These are phyloP conservation scores for Mycena epipterygia DNA, from an alignment of 768 basidiomycete species.

Conservation along the genomic window DNA sequence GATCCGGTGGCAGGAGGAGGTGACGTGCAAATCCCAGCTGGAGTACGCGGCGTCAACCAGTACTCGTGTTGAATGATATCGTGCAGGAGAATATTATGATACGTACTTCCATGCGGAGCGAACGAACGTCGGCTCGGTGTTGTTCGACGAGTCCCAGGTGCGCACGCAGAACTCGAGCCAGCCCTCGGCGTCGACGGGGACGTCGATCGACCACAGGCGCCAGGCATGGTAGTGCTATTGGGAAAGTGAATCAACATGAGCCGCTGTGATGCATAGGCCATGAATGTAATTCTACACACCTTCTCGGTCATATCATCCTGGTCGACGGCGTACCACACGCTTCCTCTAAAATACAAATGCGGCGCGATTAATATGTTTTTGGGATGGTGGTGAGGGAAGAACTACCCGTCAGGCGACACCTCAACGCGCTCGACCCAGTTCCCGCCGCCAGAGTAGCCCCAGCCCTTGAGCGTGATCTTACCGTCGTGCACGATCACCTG, in stretches of 20 bases:
- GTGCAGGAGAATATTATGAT: not conserved
- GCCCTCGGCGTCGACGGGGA: constrained; percentile 68
- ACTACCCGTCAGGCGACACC: constrained; percentile 63
- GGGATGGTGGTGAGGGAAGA: not conserved
- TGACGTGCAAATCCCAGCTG: constrained; percentile 68
- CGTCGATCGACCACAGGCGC: constrained; percentile 65
- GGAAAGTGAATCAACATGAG: not conserved
- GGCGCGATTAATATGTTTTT: not conserved
- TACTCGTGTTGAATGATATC: no score
- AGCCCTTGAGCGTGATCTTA: constrained; percentile 56
- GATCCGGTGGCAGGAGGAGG: constrained; percentile 67
- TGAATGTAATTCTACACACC: constrained; percentile 42
- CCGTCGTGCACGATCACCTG: constrained; percentile 64
- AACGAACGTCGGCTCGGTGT: constrained; percentile 68
- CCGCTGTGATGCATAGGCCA: not conserved
- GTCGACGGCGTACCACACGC: constrained; percentile 64
- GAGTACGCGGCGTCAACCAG: no score
- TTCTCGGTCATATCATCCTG: constrained; percentile 64
- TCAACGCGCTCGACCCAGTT: constrained; percentile 72
- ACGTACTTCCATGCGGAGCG: constrained; percentile 69
- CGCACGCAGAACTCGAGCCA: constrained; percentile 70
- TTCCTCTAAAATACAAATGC: constrained; percentile 60
- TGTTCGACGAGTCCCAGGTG: constrained; percentile 71
- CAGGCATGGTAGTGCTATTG: constrained; percentile 66
- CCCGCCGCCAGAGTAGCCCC: constrained; percentile 62